Evolutionary conservation across 306 rosid genomes (phyloP).

Genomic region (Gleditsia sinensis): DNA sequence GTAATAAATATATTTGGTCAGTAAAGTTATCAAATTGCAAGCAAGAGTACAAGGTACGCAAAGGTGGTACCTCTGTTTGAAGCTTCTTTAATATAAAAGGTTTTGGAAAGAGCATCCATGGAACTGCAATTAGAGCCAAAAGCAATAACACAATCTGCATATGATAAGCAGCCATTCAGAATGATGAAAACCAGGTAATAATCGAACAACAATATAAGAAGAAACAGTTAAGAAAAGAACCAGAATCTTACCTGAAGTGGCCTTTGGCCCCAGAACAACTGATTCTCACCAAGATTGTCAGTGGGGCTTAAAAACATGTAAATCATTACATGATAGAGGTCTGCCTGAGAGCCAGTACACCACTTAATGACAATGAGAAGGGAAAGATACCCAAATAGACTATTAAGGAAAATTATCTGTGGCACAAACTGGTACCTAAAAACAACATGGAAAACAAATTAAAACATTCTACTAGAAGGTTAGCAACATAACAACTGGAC

Average conservation of each 20-base stretch:
- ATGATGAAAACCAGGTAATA: neutral
- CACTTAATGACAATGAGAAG: conserved; percentile 87
- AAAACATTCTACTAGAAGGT: conserved; percentile 17
- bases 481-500: conserved; percentile 17
- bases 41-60: conserved; percentile 6
- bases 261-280: conserved; percentile 92
- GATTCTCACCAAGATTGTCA: conserved; percentile 83
- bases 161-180: conserved; percentile 32
- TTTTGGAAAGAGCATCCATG: conserved; percentile 96
- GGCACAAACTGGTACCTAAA: conserved; percentile 92
- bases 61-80: conserved; percentile 64
- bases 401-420: conserved; percentile 83
- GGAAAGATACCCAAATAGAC: conserved; percentile 90
- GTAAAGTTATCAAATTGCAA: conserved; percentile 15
- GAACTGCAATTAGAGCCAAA: conserved; percentile 82
- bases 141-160: conserved; percentile 78
- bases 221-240: conserved; percentile 30
- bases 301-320: conserved; percentile 92
- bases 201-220: neutral
- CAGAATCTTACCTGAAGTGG: conserved; percentile 70
- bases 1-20: conserved; percentile 14
- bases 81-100: conserved; percentile 84
- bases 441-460: conserved; percentile 36
- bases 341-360: conserved; percentile 91
- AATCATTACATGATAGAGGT: conserved; percentile 95